phyloP scores from a whole-genome alignment of 2,329 filamentous ascomycete genomes.

The Pezicula radicicola region DNA sequence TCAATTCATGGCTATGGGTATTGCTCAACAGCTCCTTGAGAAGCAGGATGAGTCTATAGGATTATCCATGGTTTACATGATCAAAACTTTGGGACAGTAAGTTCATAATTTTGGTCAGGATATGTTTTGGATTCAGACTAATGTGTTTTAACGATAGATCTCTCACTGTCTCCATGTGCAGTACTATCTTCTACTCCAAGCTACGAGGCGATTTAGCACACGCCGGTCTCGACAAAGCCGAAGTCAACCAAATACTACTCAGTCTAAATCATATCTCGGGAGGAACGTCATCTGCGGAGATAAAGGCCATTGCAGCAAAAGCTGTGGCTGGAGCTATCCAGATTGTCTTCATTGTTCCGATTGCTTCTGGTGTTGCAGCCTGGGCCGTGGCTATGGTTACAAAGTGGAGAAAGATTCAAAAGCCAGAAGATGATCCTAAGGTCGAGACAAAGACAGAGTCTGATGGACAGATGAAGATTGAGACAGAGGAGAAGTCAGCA shows the following conservation, averaged over 20 bases:
- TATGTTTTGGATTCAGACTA: neutral
- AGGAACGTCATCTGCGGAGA: neutral
- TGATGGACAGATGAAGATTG: no score
- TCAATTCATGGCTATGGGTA: constrained; percentile 6
- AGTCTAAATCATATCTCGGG: neutral
- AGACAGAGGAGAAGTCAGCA: no score
- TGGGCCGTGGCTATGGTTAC: neutral
- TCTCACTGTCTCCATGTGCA: constrained; percentile 1
- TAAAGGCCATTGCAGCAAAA: neutral
- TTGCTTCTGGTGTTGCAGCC: neutral
- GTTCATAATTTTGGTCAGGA: neutral
- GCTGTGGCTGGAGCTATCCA: neutral
- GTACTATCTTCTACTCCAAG: neutral
- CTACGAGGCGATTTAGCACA: neutral
- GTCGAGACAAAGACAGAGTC: no score
- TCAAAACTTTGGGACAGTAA: constrained; percentile 2
- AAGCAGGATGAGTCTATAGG: constrained; percentile 1
- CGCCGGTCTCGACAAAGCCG: neutral
- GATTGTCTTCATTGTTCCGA: neutral
- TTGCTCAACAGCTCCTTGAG: neutral
- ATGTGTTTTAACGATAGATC: neutral
- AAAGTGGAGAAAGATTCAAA: neutral
- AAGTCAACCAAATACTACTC: neutral
- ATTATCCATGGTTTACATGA: constrained; percentile 1
- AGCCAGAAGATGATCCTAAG: neutral